These are phyloP conservation scores for Panicum virgatum DNA, from an alignment of 202 grass and related monocot species.

Conservation along the genomic window DNA sequence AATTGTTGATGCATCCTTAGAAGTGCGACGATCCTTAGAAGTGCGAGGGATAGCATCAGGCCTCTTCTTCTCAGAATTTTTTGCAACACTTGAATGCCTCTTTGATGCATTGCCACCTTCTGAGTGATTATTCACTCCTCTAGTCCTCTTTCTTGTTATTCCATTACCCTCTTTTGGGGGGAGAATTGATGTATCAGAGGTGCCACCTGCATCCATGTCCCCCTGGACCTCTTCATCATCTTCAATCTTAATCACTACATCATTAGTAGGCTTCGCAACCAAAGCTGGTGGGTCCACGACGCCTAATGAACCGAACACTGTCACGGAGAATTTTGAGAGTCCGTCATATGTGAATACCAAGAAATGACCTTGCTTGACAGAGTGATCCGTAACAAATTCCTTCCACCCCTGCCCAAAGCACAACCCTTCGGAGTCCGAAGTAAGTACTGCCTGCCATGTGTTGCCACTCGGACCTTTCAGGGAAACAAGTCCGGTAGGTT, in stretches of 20 bases:
- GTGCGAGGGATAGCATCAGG: neutral
- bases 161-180: neutral
- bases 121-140: neutral
- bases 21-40: slow-evolving; percentile 29
- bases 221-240: slow-evolving; percentile 8
- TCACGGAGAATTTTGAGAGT: slow-evolving; percentile 53
- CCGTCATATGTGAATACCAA: slow-evolving; percentile 69
- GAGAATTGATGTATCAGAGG: neutral
- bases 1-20: slow-evolving; percentile 5
- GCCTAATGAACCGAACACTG: slow-evolving; percentile 51
- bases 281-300: slow-evolving; percentile 51
- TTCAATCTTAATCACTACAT: slow-evolving; percentile 19
- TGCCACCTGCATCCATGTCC: slow-evolving; percentile 9
- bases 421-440: slow-evolving; percentile 35
- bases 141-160: slow-evolving; percentile 33
- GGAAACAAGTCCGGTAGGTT: slow-evolving; percentile 43
- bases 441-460: slow-evolving; percentile 61
- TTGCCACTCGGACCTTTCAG: slow-evolving; percentile 67
- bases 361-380: slow-evolving; percentile 52
- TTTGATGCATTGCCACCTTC: slow-evolving; percentile 21
- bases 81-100: slow-evolving; percentile 15
- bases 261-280: slow-evolving; percentile 18
- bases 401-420: slow-evolving; percentile 70
- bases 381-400: slow-evolving; percentile 70
- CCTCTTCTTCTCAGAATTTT: slow-evolving; percentile 27